Base-by-base conservation (phyloP, 148 eudicot species). In the Fagopyrum tataricum region DNA sequence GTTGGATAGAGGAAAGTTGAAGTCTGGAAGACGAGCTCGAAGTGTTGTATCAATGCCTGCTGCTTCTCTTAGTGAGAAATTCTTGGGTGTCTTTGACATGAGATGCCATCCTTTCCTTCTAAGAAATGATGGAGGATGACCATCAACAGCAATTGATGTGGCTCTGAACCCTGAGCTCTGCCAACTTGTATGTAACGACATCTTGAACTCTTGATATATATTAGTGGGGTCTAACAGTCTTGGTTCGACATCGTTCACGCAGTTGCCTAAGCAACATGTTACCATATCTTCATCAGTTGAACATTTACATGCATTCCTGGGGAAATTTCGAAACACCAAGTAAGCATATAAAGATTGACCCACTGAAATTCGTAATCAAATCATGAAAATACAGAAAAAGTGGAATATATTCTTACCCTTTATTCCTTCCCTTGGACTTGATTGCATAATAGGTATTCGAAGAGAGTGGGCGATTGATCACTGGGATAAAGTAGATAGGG, bases 191-290 rank as follows among this genome's bases (percentile, higher is more conserved):
- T 56, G 61, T 7, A 43, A 72, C 39, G 43, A 40, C 44, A 89
- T 76, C 70, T 86, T 72, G 43, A 91, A 78, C 47, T 89, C 91
- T 53, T 91, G 97, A 56, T 87, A 82, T 0, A 70, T 76, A 74
- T 87, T 76, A 2, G 64, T 12, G 4, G 80, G 40, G 48, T 78
- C 56, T 15, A 77, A 18, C 0, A 73, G 31, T 52, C 55, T 77
- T 51, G 78, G 75, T 23, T 74, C 53, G 14, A 44, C 75, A 71
- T 77, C 83, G 31, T n/a, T 37, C 48, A 71, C 44, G 17, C 21
- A 67, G 6, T 59, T 62, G 14, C 46, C 7, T 43, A 74, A 68
- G 15, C 71, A 72, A 55, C 90, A 78, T 0, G 41, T 47, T 0
- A 4, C 12, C 21, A 20, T 62, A n/a, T 81, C 80, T 20, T 77